A percentile compares a stretch with the other conserved stretches of the same genome.
phyloP scores from a whole-genome alignment of 73 alveolate species.

The Paramecium biaurelia region DNA sequence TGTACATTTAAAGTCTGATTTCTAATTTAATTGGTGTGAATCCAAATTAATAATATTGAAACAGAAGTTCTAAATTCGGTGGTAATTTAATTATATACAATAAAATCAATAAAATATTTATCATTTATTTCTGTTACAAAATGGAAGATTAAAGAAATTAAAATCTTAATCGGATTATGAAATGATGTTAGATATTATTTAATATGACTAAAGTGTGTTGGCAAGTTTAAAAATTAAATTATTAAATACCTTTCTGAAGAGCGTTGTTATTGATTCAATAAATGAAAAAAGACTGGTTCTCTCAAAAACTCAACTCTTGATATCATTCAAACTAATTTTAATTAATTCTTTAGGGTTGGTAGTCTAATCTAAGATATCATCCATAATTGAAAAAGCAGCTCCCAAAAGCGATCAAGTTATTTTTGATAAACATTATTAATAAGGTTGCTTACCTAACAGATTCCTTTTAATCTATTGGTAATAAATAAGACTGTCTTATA shows the following conservation, averaged over 20 bases:
- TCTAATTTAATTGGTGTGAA: not conserved
- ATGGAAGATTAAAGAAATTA: not conserved
- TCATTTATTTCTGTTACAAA: not conserved
- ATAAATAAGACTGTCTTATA: too few relatives aligned
- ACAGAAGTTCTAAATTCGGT: not conserved
- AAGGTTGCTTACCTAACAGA: too few relatives aligned
- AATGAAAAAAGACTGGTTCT: constrained; percentile 57
- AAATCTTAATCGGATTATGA: not conserved
- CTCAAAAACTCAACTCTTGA: constrained; percentile 45
- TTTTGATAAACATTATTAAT: too few relatives aligned
- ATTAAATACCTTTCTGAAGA: not conserved
- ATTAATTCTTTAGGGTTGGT: constrained; percentile 30
- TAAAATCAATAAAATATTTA: too few relatives aligned
- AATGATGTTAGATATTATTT: too few relatives aligned
- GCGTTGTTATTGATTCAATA: not conserved
- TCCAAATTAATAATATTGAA: not conserved
- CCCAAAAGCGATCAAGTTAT: too few relatives aligned
- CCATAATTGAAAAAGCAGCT: constrained; percentile 32
- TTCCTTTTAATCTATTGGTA: too few relatives aligned
- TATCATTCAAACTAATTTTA: constrained; percentile 41
- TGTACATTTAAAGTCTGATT: not conserved
- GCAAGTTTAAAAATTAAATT: too few relatives aligned
- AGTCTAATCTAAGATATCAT: constrained; percentile 59
- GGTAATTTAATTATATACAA: not conserved
- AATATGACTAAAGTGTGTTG: too few relatives aligned